A percentile compares a stretch with the other conserved stretches of the same genome.
These are phyloP conservation scores for Metarhizium sp. DNA, from an alignment of 2,329 filamentous ascomycete genomes.

Conservation along the genomic window DNA sequence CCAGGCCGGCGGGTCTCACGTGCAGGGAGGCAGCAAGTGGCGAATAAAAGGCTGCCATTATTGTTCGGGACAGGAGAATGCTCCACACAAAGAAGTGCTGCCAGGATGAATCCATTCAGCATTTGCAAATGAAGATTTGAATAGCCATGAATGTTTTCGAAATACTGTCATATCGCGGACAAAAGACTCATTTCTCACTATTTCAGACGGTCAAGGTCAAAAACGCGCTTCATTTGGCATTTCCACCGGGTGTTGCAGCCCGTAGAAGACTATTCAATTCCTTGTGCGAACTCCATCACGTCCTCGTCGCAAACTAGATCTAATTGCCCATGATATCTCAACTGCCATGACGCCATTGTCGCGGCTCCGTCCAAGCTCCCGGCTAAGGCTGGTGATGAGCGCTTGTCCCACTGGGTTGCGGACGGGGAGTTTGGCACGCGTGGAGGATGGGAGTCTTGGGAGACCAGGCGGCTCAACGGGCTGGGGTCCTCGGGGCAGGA, in stretches of 20 bases:
- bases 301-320: conserved; percentile 1
- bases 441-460: not conserved
- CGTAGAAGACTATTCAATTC: not conserved
- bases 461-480: not conserved
- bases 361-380: conserved; percentile 17
- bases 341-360: conserved; percentile 16
- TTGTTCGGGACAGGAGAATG: not conserved
- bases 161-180: not conserved
- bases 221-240: conserved; percentile 2
- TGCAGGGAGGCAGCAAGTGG: not conserved
- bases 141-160: not conserved
- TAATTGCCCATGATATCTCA: conserved; percentile 1
- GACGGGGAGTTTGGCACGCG: not conserved
- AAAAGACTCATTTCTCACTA: not conserved
- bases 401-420: conserved; percentile 3
- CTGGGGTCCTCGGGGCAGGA: no score
- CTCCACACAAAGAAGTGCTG: conserved; percentile 4
- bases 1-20: conserved; percentile 2
- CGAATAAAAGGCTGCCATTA: conserved; percentile 3
- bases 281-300: not conserved
- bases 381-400: conserved; percentile 15
- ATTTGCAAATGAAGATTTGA: not conserved
- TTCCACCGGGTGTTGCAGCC: not conserved
- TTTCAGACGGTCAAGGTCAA: not conserved
- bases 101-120: conserved; percentile 1